A percentile compares a stretch with the other conserved stretches of the same genome.
phyloP scores from a whole-genome alignment of 2,329 filamentous ascomycete genomes.

The Cryphonectria carpinicola region DNA sequence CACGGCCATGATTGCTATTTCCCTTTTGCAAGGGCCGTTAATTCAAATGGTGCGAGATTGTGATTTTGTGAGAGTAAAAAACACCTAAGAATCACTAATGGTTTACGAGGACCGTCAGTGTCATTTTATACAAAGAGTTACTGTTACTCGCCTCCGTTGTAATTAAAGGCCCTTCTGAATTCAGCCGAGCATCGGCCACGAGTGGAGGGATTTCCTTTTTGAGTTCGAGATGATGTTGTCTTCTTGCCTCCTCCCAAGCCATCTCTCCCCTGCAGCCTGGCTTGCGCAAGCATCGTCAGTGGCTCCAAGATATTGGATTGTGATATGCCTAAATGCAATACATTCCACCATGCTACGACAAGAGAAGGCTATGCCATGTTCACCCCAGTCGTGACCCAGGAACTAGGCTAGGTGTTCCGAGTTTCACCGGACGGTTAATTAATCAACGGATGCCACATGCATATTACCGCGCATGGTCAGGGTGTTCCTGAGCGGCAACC shows the following conservation, averaged over 20 bases:
- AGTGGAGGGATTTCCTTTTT: constrained; percentile 15
- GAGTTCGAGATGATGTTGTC: constrained; percentile 7
- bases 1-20: constrained; percentile 32
- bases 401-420: constrained; percentile 17
- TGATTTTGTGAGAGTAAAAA: not conserved
- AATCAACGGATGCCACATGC: constrained; percentile 3
- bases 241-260: not conserved
- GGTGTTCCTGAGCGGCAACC: constrained; percentile 2
- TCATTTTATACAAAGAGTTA: not conserved
- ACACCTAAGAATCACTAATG: not conserved
- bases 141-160: not conserved
- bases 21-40: constrained; percentile 11
- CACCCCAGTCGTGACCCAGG: constrained; percentile 4
- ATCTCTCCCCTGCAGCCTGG: not conserved
- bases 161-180: not conserved
- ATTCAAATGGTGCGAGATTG: not conserved
- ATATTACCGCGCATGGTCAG: constrained; percentile 7
- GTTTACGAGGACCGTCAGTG: not conserved
- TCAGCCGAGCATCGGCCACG: constrained; percentile 14
- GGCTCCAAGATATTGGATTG: constrained; percentile 1
- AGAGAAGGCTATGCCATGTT: not conserved
- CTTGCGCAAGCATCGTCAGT: not conserved
- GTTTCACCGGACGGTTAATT: constrained; percentile 5
- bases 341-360: not conserved
- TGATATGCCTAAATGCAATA: not conserved